Conservation (phyloP, 305 asterid species). For the Solanum chacoense region DNA sequence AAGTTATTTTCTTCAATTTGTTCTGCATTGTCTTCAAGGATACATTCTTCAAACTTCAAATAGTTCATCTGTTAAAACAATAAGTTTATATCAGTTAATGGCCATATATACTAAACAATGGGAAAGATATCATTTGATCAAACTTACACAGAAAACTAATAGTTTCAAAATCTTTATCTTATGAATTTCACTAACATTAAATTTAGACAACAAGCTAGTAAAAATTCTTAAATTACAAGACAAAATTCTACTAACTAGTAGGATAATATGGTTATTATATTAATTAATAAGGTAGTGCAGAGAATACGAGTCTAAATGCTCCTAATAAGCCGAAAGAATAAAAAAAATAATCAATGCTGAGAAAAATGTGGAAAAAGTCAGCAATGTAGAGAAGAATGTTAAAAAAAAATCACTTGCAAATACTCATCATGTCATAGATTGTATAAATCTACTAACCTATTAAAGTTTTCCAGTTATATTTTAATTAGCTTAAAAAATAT, state of each 20-base stretch:
- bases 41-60: background rate
- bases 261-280: background rate
- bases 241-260: background rate
- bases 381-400: background rate
- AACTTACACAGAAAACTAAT: background rate
- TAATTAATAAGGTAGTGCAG: background rate
- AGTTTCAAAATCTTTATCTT: background rate
- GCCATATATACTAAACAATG: background rate
- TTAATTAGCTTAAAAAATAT: too few relatives aligned
- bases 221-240: background rate
- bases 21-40: background rate
- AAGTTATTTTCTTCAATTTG: background rate
- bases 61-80: background rate
- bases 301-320: background rate
- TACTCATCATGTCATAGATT: too few relatives aligned
- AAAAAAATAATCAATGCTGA: background rate
- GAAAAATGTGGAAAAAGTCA: background rate
- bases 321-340: background rate
- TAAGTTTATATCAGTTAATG: background rate
- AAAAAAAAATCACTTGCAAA: background rate
- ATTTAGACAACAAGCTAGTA: background rate
- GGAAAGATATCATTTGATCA: background rate
- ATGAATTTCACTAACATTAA: background rate
- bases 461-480: too few relatives aligned
- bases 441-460: too few relatives aligned